phyloP scores from a whole-genome alignment of 208 protist genomes.

The Crithidia acanthocephali region DNA sequence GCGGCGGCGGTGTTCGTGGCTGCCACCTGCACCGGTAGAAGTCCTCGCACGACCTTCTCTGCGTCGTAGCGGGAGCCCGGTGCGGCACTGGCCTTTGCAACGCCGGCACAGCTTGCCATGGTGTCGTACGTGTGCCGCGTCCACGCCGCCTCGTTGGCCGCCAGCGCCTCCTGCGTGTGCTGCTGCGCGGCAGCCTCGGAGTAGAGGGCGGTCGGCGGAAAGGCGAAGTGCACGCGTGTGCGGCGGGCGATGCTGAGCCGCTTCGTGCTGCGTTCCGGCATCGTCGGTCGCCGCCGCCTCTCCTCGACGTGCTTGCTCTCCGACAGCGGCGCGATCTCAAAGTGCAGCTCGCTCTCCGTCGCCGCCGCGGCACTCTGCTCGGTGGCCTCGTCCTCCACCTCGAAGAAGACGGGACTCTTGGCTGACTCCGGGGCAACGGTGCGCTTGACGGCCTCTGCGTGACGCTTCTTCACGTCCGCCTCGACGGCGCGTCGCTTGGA shows the following conservation, averaged over 20 bases:
- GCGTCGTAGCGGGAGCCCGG: slow-evolving; percentile 20
- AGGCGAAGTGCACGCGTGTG: slow-evolving; percentile 30
- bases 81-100: slow-evolving; percentile 17
- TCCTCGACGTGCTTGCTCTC: background rate
- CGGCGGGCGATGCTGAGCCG: slow-evolving; percentile 26
- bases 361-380: background rate
- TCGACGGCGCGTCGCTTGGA: slow-evolving; percentile 45
- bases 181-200: slow-evolving; percentile 16
- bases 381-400: slow-evolving; percentile 7
- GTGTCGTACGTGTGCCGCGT: slow-evolving; percentile 41
- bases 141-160: slow-evolving; percentile 30
- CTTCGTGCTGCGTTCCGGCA: slow-evolving; percentile 9
- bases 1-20: slow-evolving; percentile 1
- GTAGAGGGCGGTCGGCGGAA: slow-evolving; percentile 35
- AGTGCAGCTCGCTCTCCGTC: slow-evolving; percentile 11
- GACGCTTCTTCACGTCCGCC: slow-evolving; percentile 41
- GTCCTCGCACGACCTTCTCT: slow-evolving; percentile 46
- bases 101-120: slow-evolving; percentile 18
- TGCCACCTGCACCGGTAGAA: slow-evolving; percentile 58
- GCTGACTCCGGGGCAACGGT: slow-evolving; percentile 11
- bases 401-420: slow-evolving; percentile 13
- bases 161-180: slow-evolving; percentile 21
- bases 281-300: background rate
- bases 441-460: slow-evolving; percentile 32
- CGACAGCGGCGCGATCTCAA: slow-evolving; percentile 11